Evolutionary conservation across 2,329 filamentous ascomycete genomes (phyloP).

Genomic region (Seiridium cupressi): DNA sequence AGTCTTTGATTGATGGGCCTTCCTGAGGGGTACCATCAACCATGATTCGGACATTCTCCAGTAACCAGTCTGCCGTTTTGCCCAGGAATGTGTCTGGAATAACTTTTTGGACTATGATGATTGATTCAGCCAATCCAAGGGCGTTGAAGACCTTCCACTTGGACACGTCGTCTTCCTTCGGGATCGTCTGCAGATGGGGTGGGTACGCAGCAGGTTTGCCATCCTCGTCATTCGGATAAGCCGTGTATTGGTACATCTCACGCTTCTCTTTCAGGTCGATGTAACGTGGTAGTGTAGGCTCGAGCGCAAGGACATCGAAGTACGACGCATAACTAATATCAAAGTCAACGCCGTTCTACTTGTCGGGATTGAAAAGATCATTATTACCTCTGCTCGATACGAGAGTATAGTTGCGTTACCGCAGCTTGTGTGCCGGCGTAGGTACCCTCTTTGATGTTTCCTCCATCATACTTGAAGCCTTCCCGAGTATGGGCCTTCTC

Average conservation of each 20-base stretch:
- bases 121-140: constrained; percentile 27
- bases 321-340: constrained; percentile 28
- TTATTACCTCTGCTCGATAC: constrained; percentile 32
- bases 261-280: constrained; percentile 26
- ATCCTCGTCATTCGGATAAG: constrained; percentile 21
- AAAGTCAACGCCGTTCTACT: not conserved
- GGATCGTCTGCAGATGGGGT: constrained; percentile 28
- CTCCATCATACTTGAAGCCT: constrained; percentile 20
- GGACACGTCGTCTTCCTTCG: constrained; percentile 20
- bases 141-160: constrained; percentile 29
- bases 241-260: constrained; percentile 26
- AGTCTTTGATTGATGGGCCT: constrained; percentile 28
- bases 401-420: constrained; percentile 30
- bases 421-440: constrained; percentile 33
- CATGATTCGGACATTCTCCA: constrained; percentile 20
- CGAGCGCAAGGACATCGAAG: constrained; percentile 31
- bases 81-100: constrained; percentile 28
- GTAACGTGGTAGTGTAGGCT: constrained; percentile 30
- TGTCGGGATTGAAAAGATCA: not conserved
- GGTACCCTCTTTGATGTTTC: constrained; percentile 28
- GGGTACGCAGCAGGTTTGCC: constrained; percentile 26
- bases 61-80: constrained; percentile 27
- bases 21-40: constrained; percentile 25
- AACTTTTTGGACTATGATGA: constrained; percentile 28
- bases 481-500: not conserved